Conservation (phyloP, 2,329 filamentous ascomycete genomes). For the Cryphonectria nitschkei region DNA sequence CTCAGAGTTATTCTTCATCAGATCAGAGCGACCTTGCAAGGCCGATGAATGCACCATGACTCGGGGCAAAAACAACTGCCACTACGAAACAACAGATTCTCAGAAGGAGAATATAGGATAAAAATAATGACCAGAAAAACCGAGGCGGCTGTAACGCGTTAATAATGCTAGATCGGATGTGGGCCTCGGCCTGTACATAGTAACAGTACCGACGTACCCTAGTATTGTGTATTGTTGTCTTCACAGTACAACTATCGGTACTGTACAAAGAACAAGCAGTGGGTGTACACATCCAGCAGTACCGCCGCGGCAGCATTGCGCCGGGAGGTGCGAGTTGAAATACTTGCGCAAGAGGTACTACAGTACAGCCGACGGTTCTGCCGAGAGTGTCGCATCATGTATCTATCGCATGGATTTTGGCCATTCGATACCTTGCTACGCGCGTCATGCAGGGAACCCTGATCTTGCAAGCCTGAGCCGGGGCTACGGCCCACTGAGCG, state of each 20-base stretch:
- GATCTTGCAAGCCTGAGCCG: constrained; percentile 11
- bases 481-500: constrained; percentile 15
- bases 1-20: constrained; percentile 11
- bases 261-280: neutral
- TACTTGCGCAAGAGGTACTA: constrained; percentile 23
- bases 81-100: neutral
- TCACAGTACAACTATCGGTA: neutral
- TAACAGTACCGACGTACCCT: neutral
- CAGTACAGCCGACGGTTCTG: constrained; percentile 29
- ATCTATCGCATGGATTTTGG: constrained; percentile 11
- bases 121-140: neutral
- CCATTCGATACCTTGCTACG: constrained; percentile 22
- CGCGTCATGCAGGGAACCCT: constrained; percentile 27
- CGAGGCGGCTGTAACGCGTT: neutral
- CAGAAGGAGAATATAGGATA: neutral
- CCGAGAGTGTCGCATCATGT: constrained; percentile 25
- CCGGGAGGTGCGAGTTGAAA: neutral
- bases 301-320: neutral
- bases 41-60: constrained; percentile 1
- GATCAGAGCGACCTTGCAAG: constrained; percentile 9
- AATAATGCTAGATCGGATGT: neutral
- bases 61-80: neutral
- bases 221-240: neutral
- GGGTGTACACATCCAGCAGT: neutral
- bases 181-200: neutral